phyloP scores from a whole-genome alignment of 768 basidiomycete species.

The Leucocoprinus birnbaumii region DNA sequence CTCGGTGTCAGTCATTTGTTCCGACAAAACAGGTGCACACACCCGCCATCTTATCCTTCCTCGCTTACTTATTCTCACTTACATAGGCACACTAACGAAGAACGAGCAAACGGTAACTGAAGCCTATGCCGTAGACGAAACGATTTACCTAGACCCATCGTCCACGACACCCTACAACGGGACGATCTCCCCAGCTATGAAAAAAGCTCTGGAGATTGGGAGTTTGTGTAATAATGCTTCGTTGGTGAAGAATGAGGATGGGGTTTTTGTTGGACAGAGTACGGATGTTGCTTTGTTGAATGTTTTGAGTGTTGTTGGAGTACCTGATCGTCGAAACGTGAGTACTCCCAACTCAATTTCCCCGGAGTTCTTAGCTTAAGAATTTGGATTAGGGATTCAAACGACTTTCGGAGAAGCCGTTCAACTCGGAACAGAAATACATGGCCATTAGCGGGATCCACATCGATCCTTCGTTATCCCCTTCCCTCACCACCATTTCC shows the following conservation, averaged over 20 bases:
- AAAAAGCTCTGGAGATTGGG: conserved; percentile 78
- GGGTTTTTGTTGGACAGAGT: conserved; percentile 78
- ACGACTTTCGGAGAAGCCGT: conserved; percentile 77
- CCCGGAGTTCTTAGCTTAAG: not conserved
- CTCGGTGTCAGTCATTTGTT: conserved; percentile 95
- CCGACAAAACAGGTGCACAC: conserved; percentile 86
- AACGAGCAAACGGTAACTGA: conserved; percentile 96
- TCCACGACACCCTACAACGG: conserved; percentile 31
- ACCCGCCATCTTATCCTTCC: not conserved
- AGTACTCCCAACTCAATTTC: conserved; percentile 20
- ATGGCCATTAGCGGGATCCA: conserved; percentile 88
- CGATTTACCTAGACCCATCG: conserved; percentile 59
- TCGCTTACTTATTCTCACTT: not conserved
- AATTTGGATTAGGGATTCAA: conserved; percentile 54
- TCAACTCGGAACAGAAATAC: conserved; percentile 91
- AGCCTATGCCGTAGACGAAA: conserved; percentile 85
- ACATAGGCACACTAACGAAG: conserved; percentile 84
- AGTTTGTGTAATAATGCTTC: conserved; percentile 90
- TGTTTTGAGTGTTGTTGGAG: conserved; percentile 61
- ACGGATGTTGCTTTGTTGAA: conserved; percentile 93
- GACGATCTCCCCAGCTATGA: conserved; percentile 60
- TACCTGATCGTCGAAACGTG: conserved; percentile 72
- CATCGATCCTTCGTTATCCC: conserved; percentile 25
- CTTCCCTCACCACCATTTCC: conserved; percentile 22
- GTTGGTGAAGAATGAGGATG: conserved; percentile 58